Evolutionary conservation across 192 early-diverging fungal genomes (phyloP).

Genomic region (Chytriomyces sp.): DNA sequence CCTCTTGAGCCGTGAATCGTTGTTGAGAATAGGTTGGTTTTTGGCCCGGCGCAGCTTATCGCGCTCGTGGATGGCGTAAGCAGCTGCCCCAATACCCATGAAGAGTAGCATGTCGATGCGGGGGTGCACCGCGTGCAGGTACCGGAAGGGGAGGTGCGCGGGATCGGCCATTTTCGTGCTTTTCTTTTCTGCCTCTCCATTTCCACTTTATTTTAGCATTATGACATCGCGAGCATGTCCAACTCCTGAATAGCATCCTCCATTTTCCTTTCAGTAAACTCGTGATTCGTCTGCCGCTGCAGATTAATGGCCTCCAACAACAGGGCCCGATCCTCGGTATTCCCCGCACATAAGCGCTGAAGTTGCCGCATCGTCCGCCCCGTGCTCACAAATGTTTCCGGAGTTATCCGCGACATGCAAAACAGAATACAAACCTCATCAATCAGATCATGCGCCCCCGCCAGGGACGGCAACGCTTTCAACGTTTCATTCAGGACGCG

Average conservation of each 20-base stretch:
- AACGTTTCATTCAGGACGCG: not conserved
- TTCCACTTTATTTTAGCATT: too few species aligned
- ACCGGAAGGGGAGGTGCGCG: slow-evolving; percentile 38
- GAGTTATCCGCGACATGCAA: not conserved
- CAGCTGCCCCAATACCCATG: slow-evolving; percentile 42
- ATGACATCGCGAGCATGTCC: not conserved
- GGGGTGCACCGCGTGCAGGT: slow-evolving; percentile 38
- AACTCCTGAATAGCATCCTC: not conserved
- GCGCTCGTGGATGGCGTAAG: slow-evolving; percentile 40
- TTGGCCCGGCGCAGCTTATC: not conserved
- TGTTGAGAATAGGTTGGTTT: not conserved
- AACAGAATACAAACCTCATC: not conserved
- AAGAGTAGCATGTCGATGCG: slow-evolving; percentile 43
- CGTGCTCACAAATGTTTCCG: not conserved
- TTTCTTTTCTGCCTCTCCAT: too few species aligned
- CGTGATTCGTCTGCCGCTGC: not conserved
- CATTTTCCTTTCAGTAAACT: not conserved
- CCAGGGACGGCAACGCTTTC: not conserved
- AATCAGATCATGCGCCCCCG: not conserved
- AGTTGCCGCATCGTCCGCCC: not conserved
- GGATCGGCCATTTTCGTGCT: too few species aligned
- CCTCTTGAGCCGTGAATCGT: not conserved
- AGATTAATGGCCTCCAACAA: not conserved
- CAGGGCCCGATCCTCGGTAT: not conserved
- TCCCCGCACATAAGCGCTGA: not conserved